These are phyloP conservation scores for Mucor velutinosus DNA, from an alignment of 371 early-diverging fungal genomes.

Conservation along the genomic window DNA sequence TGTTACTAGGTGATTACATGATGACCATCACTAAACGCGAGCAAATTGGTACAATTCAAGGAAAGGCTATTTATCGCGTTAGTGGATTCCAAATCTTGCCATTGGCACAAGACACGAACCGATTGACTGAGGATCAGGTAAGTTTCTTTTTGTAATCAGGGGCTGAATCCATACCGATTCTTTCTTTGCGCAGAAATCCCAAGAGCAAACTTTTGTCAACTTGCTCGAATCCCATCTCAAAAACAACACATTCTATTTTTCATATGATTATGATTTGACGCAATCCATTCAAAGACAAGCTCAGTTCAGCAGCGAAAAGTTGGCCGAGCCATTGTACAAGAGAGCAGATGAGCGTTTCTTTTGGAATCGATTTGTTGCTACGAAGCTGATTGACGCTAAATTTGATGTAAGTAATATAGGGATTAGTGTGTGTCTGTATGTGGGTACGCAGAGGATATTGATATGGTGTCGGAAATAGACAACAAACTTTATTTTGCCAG, in stretches of 20 bases:
- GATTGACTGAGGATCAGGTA: constrained; percentile 57
- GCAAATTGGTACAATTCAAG: constrained; percentile 63
- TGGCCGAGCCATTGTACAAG: constrained; percentile 41
- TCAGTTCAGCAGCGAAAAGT: constrained; percentile 23
- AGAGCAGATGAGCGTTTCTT: constrained; percentile 87
- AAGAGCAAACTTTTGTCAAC: constrained; percentile 72
- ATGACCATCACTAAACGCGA: constrained; percentile 82
- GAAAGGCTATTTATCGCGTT: constrained; percentile 74
- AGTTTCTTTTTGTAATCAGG: too few relatives aligned
- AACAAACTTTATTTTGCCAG: constrained; percentile 81
- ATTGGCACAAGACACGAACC: constrained; percentile 53
- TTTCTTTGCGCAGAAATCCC: constrained; percentile 34
- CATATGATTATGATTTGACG: constrained; percentile 86
- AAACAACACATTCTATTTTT: constrained; percentile 79
- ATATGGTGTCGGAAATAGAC: constrained; percentile 41
- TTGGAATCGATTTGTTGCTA: constrained; percentile 81
- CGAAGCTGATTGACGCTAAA: constrained; percentile 65
- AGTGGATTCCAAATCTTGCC: constrained; percentile 76
- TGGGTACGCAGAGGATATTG: too few relatives aligned
- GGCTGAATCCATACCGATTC: neutral
- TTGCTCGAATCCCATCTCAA: constrained; percentile 75
- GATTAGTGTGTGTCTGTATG: too few relatives aligned
- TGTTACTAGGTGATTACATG: constrained; percentile 73
- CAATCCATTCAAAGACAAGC: constrained; percentile 79
- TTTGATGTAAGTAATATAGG: constrained; percentile 41